These are phyloP conservation scores for Gentiana straminea DNA, from an alignment of 257 asterid species.

Conservation along the genomic window DNA sequence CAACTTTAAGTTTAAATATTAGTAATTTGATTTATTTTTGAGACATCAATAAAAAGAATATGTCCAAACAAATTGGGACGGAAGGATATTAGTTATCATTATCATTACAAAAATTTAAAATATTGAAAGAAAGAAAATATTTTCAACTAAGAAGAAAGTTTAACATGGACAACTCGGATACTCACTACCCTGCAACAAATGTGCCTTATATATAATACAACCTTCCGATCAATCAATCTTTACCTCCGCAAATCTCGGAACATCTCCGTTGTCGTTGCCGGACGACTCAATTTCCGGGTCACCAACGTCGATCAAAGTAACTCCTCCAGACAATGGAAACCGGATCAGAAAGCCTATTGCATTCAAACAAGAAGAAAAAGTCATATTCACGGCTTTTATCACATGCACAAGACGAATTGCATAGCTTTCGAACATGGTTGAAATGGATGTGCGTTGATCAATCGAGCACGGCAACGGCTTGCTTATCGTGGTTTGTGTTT, in stretches of 20 bases:
- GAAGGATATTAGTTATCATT: too few relatives aligned
- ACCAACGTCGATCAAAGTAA: too few relatives aligned
- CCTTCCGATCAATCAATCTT: background rate
- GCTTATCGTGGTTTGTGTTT: constrained; percentile 71
- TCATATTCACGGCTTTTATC: constrained; percentile 38
- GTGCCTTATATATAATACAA: background rate
- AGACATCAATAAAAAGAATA: too few relatives aligned
- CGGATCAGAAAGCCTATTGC: constrained; percentile 16
- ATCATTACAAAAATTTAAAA: too few relatives aligned
- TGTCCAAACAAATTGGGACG: too few relatives aligned
- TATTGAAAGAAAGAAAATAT: too few relatives aligned
- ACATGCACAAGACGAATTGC: constrained; percentile 66
- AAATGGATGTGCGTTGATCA: constrained; percentile 93
- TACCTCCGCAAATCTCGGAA: constrained; percentile 7
- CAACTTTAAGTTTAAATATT: too few relatives aligned
- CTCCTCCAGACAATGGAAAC: constrained; percentile 28
- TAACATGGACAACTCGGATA: constrained; percentile 2
- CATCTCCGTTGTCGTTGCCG: background rate
- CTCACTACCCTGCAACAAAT: background rate
- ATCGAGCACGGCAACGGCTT: constrained; percentile 41
- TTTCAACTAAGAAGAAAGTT: too few relatives aligned
- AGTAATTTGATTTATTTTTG: too few relatives aligned
- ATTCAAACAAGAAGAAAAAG: constrained; percentile 11
- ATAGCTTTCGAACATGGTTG: constrained; percentile 67
- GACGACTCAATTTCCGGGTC: too few relatives aligned